Evolutionary conservation across 1,139 yeast genomes (phyloP), one percentile per base, ranked within the genome.

Genomic region (Zygoascus hellenicus): DNA sequence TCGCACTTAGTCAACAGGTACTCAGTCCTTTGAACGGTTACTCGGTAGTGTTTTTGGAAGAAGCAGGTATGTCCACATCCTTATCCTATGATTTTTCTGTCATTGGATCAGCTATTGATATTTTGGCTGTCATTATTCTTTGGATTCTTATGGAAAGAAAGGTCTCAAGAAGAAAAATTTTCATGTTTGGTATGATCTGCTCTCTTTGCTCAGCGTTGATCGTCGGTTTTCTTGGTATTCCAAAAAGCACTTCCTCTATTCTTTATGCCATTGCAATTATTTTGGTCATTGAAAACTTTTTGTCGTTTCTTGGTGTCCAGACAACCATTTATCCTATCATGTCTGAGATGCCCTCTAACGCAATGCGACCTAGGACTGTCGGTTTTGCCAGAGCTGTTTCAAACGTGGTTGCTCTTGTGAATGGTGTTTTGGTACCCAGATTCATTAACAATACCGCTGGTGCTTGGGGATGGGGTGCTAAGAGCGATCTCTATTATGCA

Each of bases 401-500:
- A 63, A 55, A 54, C 30, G 33, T 54, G 1, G 63, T 72, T 32
- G 73, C 72, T 42, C 71, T 78, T 50, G 64, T 75, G 38, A 67
- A 55, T 58, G 56, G 72, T 22, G 62, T 76, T 38, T 62, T 75
- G 34, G 69, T 71, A 48, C 83, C 84, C 14, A 74, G 77, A 58
- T 73, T 79, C 80, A 67, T 80, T 58, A 77, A 77, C 60, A 77
- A 80, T 2, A 69, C 73, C 11, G 75, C 73, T 5, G 44, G 32
- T 33, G 28, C 33, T 13, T 75, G 78, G 73, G 70, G 75, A 56
- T 73, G 79, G 79, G 69, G 72, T 46, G 83, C 80, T 33, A 77
- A 78, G 60, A 68, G 79, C 7, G 83, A 77, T 1, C 76, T 77
- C 58, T 70, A 79, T 57, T 79, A 76, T 75, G 78, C 74, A 17